A percentile compares a stretch with the other conserved stretches of the same genome.
These are phyloP conservation scores for Suillus americanus DNA, from an alignment of 768 basidiomycete genomes.

Conservation along the genomic window DNA sequence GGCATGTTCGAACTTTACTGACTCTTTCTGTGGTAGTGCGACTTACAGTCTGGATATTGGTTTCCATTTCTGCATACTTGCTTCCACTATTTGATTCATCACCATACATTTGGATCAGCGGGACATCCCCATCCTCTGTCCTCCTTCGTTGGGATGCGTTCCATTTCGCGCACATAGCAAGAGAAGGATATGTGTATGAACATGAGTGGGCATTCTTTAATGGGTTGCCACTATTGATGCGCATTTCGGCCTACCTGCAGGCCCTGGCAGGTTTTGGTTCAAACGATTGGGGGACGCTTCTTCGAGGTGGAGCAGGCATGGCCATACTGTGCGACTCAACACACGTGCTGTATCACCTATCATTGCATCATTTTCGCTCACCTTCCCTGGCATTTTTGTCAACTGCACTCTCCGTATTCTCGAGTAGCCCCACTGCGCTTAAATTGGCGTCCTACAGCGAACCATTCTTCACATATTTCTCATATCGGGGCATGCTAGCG, in stretches of 20 bases:
- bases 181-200: slow-evolving; percentile 61
- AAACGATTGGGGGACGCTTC: slow-evolving; percentile 22
- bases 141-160: slow-evolving; percentile 87
- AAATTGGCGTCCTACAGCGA: slow-evolving; percentile 78
- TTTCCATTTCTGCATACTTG: slow-evolving; percentile 18
- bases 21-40: slow-evolving; percentile 23
- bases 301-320: slow-evolving; percentile 39
- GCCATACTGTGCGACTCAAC: slow-evolving; percentile 43
- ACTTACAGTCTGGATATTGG: slow-evolving; percentile 17
- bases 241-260: slow-evolving; percentile 25
- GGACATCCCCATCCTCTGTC: slow-evolving; percentile 15
- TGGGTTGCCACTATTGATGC: slow-evolving; percentile 58
- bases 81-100: slow-evolving; percentile 29
- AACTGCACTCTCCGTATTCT: slow-evolving; percentile 67
- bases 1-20: slow-evolving; percentile 23
- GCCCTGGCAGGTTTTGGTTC: slow-evolving; percentile 8
- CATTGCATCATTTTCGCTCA: slow-evolving; percentile 54
- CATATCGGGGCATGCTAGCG: slow-evolving; percentile 52
- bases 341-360: slow-evolving; percentile 54
- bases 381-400: slow-evolving; percentile 61
- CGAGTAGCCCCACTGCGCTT: slow-evolving; percentile 77
- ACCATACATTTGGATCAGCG: slow-evolving; percentile 21
- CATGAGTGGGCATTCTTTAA: slow-evolving; percentile 90
- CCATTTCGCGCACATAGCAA: slow-evolving; percentile 74
- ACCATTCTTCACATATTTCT: slow-evolving; percentile 80